A percentile compares a stretch with the other conserved stretches of the same genome.
phyloP scores from a whole-genome alignment of 2,329 filamentous ascomycete species.

The Alternaria alternata region DNA sequence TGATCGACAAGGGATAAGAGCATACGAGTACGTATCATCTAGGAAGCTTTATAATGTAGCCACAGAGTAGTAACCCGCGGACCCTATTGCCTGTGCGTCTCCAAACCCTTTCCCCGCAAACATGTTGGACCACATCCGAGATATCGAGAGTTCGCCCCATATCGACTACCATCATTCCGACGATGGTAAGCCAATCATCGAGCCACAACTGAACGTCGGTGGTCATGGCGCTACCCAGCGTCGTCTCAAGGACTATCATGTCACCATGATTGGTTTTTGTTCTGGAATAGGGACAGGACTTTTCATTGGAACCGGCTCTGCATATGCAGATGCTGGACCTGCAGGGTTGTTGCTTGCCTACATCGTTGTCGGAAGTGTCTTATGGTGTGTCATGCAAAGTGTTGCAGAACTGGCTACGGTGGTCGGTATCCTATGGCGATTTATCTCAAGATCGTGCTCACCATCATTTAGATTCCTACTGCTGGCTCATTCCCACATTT shows the following conservation, averaged over 20 bases:
- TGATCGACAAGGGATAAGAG: constrained; percentile 4
- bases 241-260: constrained; percentile 28
- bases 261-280: constrained; percentile 33
- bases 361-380: constrained; percentile 60
- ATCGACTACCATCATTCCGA: constrained; percentile 16
- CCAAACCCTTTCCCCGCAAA: not conserved
- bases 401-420: constrained; percentile 66
- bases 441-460: not conserved
- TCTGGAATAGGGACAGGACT: constrained; percentile 31
- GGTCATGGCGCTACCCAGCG: constrained; percentile 30
- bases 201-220: constrained; percentile 29
- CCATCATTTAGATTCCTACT: constrained; percentile 17
- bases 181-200: constrained; percentile 23
- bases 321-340: constrained; percentile 49
- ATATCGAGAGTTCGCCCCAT: constrained; percentile 23
- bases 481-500: constrained; percentile 68
- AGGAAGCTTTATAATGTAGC: constrained; percentile 9
- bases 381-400: constrained; percentile 68
- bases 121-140: constrained; percentile 20
- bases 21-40: not conserved
- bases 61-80: not conserved
- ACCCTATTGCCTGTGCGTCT: constrained; percentile 3
- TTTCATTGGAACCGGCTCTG: constrained; percentile 30
- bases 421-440: constrained; percentile 10
- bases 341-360: constrained; percentile 65